Base-by-base conservation (phyloP, 2,329 filamentous ascomycete species). In the Pestalotiopsis sp. region DNA sequence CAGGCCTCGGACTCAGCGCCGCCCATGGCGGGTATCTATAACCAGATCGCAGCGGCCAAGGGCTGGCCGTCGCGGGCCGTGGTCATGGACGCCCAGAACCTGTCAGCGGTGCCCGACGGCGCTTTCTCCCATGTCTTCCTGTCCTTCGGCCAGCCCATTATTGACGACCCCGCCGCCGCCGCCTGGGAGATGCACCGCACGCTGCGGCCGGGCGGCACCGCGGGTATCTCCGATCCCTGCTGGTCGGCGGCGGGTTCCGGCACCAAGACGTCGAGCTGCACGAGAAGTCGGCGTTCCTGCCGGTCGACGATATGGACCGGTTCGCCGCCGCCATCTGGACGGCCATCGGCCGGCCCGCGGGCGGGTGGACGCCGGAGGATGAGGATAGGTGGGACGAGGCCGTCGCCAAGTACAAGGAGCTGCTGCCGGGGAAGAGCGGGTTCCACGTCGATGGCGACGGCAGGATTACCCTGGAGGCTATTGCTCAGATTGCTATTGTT, bases 91-190 rank as follows among this genome's bases (percentile, higher is more conserved):
- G 69, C 68, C 0, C 72, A 73, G 69, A 69, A 68, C 17, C 68
- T 73, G 23, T 4, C 31, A 13, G 17, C 45, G n/a, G 71, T 73
- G n/a, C 65, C 71, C 4, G 69, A 73, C 39, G 38, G 55, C 20
- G 68, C 57, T 7, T 72, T 72, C 64, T 60, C 72, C 2, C 72
- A 74, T 13, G 55, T 49, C 52, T 73, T 74, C 61, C 57, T 73
- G 5, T 72, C 71, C 12, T 73, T 74, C 36, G 71, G 71, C 58
- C 55, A 72, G 39, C 71, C 69, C 49, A 71, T 72, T 41, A 66
- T 74, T 5, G 67, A 66, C 7, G 69, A 74, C 31, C 71, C 70
- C 1, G 66, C 68, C 61, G 67, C 67, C 9, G 71, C 69, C 11
- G 65, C 71, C 25, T 52, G 27, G 25, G 69, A 73, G 52, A 69